Base-by-base conservation (phyloP, 2,329 filamentous ascomycete genomes). In the Penicillium palitans region DNA sequence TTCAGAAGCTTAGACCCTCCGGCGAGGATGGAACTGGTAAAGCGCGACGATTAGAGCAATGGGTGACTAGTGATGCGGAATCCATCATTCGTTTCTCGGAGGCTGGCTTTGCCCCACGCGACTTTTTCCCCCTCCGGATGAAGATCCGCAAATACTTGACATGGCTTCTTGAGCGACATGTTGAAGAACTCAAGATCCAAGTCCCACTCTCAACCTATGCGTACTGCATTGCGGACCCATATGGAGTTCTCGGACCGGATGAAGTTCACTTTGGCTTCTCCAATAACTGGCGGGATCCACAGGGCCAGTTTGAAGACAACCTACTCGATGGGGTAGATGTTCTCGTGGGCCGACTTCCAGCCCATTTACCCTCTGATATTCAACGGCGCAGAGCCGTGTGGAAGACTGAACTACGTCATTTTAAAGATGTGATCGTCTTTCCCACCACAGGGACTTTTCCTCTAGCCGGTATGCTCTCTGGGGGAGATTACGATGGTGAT, bases 401-500 rank as follows among this genome's bases (percentile, higher is more conserved):
- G 64, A 79, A 80, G 49, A 73, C 73, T 1, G 77, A 83, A 49
- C 76, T 88, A 0, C 76, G 79, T 0, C 79, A 85, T 63, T 76
- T 86, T 9, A 78, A 79, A 46, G 82, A 87, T 65, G 78, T 87
- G 0, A 80, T 85, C 15, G 77, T 88, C 0, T 87, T 88, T 61
- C 74, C 86, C 0, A 78, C 76, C 0, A 76, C 70, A 57, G 86
- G 86, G 0, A 61, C 73, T 8, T 78, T 76, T 17, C 82, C 86
- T 0, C 71, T 86, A 0, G 86, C 84, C 0, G 78, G 78, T n/a
- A 83, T 84, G 67, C 72, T 88, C 0, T 86, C 86, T 25, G 86
- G 85, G 6, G 86, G 86, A 9, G 86, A 88, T 65, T 88, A 87
- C 58, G 86, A 88, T 62, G 86, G 86, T 0, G 86, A 88, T 57